Evolutionary conservation across 768 basidiomycete genomes (phyloP).

Genomic region (Lactifluus echinatus): DNA sequence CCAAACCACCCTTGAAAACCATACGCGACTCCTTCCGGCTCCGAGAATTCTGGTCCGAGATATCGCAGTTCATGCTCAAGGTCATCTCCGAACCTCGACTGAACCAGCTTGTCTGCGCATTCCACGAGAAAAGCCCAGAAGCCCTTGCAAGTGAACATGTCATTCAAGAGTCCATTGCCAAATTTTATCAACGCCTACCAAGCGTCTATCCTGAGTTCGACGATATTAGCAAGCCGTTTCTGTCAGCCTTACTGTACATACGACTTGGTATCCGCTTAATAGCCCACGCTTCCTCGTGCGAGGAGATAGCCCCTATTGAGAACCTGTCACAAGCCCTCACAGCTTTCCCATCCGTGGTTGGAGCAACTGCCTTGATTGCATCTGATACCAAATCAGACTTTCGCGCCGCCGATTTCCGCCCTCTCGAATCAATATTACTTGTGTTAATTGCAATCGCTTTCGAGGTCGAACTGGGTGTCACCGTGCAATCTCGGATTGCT

Average conservation of each 20-base stretch:
- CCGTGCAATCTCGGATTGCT: slow-evolving; percentile 25
- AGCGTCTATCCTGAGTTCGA: slow-evolving; percentile 56
- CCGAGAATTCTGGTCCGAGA: slow-evolving; percentile 65
- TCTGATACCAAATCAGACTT: slow-evolving; percentile 24
- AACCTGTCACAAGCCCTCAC: slow-evolving; percentile 32
- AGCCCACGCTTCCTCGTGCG: slow-evolving; percentile 20
- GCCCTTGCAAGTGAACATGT: slow-evolving; percentile 53
- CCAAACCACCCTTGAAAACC: slow-evolving; percentile 25
- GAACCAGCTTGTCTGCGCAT: slow-evolving; percentile 34
- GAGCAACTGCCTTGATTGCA: slow-evolving; percentile 32
- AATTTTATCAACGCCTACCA: slow-evolving; percentile 67
- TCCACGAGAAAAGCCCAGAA: slow-evolving; percentile 31
- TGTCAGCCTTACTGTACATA: slow-evolving; percentile 53
- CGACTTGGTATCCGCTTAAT: slow-evolving; percentile 65
- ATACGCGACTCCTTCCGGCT: slow-evolving; percentile 41
- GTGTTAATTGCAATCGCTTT: slow-evolving; percentile 39
- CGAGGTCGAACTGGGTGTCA: slow-evolving; percentile 37
- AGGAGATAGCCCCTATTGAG: not conserved
- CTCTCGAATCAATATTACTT: slow-evolving; percentile 40
- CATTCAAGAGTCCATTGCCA: slow-evolving; percentile 68
- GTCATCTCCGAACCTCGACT: slow-evolving; percentile 43
- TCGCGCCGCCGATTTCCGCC: slow-evolving; percentile 22
- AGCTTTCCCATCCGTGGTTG: slow-evolving; percentile 46
- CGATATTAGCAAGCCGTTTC: slow-evolving; percentile 64
- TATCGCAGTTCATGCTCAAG: slow-evolving; percentile 64